Percentiles rank a stretch among this genome's conserved stretches.
Evolutionary conservation across 2,329 filamentous ascomycete species (phyloP).

Genomic region (Sarocladium brachiariae): DNA sequence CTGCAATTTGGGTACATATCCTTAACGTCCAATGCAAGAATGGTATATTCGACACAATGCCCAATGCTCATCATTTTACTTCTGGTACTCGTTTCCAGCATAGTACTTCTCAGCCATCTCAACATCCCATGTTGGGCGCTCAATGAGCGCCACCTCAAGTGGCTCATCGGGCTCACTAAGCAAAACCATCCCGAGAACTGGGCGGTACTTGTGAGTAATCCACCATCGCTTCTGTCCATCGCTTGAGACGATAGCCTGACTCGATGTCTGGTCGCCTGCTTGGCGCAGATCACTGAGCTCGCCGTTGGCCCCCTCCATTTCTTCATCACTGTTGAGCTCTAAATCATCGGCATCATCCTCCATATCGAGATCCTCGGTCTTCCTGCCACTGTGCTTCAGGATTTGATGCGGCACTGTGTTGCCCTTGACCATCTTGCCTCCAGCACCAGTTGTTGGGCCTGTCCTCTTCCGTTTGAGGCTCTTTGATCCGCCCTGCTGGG

Average conservation of each 20-base stretch:
- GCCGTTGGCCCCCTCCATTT: conserved; percentile 26
- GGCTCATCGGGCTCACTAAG: conserved; percentile 30
- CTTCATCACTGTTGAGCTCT: conserved; percentile 30
- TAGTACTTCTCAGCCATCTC: conserved; percentile 68
- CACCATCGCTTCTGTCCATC: conserved; percentile 43
- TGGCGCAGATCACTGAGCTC: conserved; percentile 28
- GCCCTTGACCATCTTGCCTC: conserved; percentile 42
- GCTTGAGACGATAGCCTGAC: not conserved
- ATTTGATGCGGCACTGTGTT: conserved; percentile 38
- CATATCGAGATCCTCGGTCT: conserved; percentile 32
- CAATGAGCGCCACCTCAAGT: conserved; percentile 79
- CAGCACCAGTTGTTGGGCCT: conserved; percentile 43
- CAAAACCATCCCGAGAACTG: conserved; percentile 70
- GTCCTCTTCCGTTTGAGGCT: conserved; percentile 49
- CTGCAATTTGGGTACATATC: not conserved
- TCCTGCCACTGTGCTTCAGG: conserved; percentile 31
- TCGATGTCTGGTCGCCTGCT: conserved; percentile 11
- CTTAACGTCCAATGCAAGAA: too few species aligned
- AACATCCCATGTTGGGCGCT: conserved; percentile 78
- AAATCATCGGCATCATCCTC: conserved; percentile 30
- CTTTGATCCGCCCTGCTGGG: conserved; percentile 16
- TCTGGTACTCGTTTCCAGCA: conserved; percentile 39
- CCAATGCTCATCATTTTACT: not conserved
- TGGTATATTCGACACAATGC: not conserved
- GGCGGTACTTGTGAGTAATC: conserved; percentile 88